Percentiles rank a stretch among this genome's conserved stretches.
Evolutionary conservation across 1,284 basidiomycete species (phyloP).

Genomic region (Chalciporus sp.): DNA sequence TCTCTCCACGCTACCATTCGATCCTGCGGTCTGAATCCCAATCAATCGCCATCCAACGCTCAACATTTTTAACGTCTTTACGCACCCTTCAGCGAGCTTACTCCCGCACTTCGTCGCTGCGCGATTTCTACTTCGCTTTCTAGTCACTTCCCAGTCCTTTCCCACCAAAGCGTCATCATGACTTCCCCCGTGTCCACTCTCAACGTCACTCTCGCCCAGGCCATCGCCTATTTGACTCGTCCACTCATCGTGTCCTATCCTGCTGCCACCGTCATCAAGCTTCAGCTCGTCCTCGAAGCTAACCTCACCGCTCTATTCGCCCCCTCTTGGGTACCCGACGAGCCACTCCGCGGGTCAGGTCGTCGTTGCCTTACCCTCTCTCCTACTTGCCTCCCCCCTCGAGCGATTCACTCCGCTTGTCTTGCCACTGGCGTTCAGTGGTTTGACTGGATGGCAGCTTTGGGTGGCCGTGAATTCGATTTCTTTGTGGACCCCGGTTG

Average conservation of each 20-base stretch:
- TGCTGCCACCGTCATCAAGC: slow-evolving; percentile 59
- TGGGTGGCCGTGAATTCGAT: slow-evolving; percentile 72
- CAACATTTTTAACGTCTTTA: slow-evolving; percentile 26
- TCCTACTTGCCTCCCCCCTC: slow-evolving; percentile 66
- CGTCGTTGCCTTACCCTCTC: slow-evolving; percentile 75
- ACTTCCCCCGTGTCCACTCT: slow-evolving; percentile 55
- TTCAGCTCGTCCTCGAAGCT: slow-evolving; percentile 68
- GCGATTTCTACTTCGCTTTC: slow-evolving; percentile 50
- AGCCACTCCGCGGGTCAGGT: slow-evolving; percentile 67
- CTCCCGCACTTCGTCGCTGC: slow-evolving; percentile 58
- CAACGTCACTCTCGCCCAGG: slow-evolving; percentile 67
- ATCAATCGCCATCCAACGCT: slow-evolving; percentile 15
- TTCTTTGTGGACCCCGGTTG: slow-evolving; percentile 77
- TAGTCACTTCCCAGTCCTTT: slow-evolving; percentile 11
- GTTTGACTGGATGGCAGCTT: slow-evolving; percentile 71
- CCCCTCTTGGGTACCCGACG: slow-evolving; percentile 60
- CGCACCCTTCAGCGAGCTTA: slow-evolving; percentile 31
- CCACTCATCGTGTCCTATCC: slow-evolving; percentile 59
- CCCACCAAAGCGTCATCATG: slow-evolving; percentile 37
- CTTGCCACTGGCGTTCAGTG: slow-evolving; percentile 67
- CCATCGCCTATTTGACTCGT: slow-evolving; percentile 69
- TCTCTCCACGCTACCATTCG: slow-evolving; percentile 19
- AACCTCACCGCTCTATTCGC: slow-evolving; percentile 69
- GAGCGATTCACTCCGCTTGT: slow-evolving; percentile 69
- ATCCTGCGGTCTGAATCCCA: slow-evolving; percentile 29